phyloP scores from a whole-genome alignment of 441 rosid species.

The Croton setiger region DNA sequence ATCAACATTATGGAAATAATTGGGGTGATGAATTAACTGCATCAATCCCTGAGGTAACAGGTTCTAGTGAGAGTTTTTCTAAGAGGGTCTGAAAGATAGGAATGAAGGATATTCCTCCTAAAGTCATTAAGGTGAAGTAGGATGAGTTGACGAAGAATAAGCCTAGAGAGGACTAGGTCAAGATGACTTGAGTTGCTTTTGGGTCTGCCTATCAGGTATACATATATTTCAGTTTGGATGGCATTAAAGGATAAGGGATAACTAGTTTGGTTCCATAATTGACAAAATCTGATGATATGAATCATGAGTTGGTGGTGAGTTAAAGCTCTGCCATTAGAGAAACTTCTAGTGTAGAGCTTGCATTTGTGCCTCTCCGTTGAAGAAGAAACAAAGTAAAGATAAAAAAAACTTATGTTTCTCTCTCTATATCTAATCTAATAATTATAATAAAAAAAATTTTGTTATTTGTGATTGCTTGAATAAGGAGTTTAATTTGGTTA shows the following conservation, averaged over 20 bases:
- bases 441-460: no score
- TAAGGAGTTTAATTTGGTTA: no score
- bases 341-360: no score
- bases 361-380: no score
- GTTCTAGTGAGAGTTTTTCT: slow-evolving; percentile 33
- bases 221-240: neutral
- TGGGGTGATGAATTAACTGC: slow-evolving; percentile 33
- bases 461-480: no score
- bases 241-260: neutral
- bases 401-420: no score
- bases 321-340: no score
- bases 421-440: no score
- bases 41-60: slow-evolving; percentile 30
- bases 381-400: no score
- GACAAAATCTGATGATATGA: no score
- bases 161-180: slow-evolving; percentile 79
- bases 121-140: slow-evolving; percentile 86
- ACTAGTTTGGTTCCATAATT: no score
- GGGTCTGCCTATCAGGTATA: slow-evolving; percentile 91
- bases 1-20: slow-evolving; percentile 32
- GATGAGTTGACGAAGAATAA: slow-evolving; percentile 93
- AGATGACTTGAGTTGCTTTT: slow-evolving; percentile 85
- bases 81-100: slow-evolving; percentile 61
- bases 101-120: slow-evolving; percentile 57
- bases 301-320: no score